Evolutionary conservation across 23 red algal genomes (phyloP).

Genomic region (Chondrus crispus): DNA sequence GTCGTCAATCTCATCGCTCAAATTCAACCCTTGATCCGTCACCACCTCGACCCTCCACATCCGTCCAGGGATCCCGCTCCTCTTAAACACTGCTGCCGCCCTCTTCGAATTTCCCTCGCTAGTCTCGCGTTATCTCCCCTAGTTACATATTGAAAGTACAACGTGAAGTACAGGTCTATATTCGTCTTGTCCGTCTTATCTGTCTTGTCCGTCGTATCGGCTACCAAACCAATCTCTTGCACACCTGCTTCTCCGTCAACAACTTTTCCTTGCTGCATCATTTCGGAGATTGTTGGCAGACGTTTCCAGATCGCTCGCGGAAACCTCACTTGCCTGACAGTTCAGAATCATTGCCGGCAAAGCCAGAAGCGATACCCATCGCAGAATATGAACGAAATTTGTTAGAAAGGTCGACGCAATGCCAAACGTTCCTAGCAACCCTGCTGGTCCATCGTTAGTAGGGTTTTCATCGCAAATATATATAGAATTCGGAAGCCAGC

Average conservation of each 20-base stretch:
- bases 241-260: too few relatives aligned
- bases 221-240: too few relatives aligned
- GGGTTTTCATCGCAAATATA: not conserved
- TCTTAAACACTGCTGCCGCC: conserved; percentile 25
- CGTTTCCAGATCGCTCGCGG: conserved; percentile 21
- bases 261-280: not conserved
- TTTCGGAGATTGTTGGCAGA: conserved; percentile 26
- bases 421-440: not conserved
- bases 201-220: too few relatives aligned
- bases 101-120: conserved; percentile 22
- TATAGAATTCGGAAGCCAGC: conserved; percentile 24
- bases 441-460: not conserved
- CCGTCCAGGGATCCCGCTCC: not conserved
- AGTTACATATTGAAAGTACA: conserved; percentile 67
- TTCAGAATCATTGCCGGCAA: conserved; percentile 65
- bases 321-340: conserved; percentile 39
- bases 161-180: conserved; percentile 24
- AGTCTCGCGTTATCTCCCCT: conserved; percentile 50
- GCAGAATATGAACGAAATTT: not conserved
- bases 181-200: too few relatives aligned
- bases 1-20: not conserved
- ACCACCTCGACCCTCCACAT: conserved; percentile 71
- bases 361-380: conserved; percentile 30
- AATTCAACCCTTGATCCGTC: conserved; percentile 34
- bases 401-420: not conserved